Evolutionary conservation across 139 green algal species (phyloP), one percentile per base, ranked within the genome.

Genomic region (Eudorina sp.): DNA sequence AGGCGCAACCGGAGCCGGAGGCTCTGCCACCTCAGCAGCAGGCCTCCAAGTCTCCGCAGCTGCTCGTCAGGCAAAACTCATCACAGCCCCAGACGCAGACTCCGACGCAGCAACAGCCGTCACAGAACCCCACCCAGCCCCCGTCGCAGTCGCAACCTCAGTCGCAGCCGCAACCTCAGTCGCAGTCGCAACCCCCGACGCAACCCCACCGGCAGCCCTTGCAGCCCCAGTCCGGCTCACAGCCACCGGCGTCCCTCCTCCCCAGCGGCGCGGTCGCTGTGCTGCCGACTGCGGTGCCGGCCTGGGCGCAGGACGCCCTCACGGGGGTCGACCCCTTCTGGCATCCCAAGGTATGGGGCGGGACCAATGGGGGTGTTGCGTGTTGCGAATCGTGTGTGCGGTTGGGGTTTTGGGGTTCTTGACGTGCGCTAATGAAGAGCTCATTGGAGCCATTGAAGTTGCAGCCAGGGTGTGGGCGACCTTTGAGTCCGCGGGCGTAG

Each of bases 291-390:
- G 27, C 80, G 8, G 6, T 76, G 34, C 81, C 81, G 8, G 16
- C 29, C 1, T 87, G 81, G 81, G 62, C 81, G 4, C 31, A 78
- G 62, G 64, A 51, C 31, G 81, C 81, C 7, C 64, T 87, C 2
- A 4, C 38, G 3, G 81, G 64, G 4, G n/a, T 87, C 1, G 81
- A 87, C 31, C 45, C 81, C 13, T 87, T 87, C 34, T 87, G 64
- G 64, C 19, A 53, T 6, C 64, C 81, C 18, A 51, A 64, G 81
- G 81, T 87, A 31, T 5, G 62, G 7, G 16, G 14, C n/a, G n/a
- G 46, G 75, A 40, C 23, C 4, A 27, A 40, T 14, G 70, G 70
- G 9, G 36, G 7, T 6, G 62, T 9, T 13, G 25, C 27, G 25
- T 40, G 29, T 13, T 18, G 29, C 4, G 8, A 3, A 21, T 21